Evolutionary conservation across 2,329 filamentous ascomycete species (phyloP), one percentile per base, ranked within the genome.

Genomic region (Dothiorella sarmentorum): DNA sequence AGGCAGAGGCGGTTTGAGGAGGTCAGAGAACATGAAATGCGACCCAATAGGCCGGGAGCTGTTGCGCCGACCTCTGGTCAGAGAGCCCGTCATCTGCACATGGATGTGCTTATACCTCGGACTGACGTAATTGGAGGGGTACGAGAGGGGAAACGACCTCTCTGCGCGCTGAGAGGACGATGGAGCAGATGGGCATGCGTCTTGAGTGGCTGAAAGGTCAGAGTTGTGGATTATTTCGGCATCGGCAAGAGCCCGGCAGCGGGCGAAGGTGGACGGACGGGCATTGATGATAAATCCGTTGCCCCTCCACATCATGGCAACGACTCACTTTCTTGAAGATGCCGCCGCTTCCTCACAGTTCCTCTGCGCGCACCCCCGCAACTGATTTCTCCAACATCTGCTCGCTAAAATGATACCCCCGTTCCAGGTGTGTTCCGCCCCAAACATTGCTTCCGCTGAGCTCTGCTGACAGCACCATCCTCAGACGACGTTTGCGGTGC

Each of bases 401-500:
- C 24, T 42, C 29, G 52, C 51, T 33, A 57, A 49, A 42, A 61
- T 61, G 61, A 53, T 61, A 44, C 55, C 55, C 37, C 20, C 47
- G 20, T 73, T 73, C 59, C 68, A 73, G 63, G 71, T 61, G 22
- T 15, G 52, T 15, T 29, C 35, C 15, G 17, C 29, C 29, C 31
- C 20, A 37, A 40, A 38, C 37, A 27, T 27, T 40, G 18, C 13
- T 27, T n/a, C 24, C 47, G 20, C 17, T 17, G 13, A 20, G 22
- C 24, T 45, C 5, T 37, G 42, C 58, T 58, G 33, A 60, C 31
- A 20, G 31, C 22, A 15, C 20, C 51, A 9, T 18, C 27, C 3
- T 7, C 58, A 97, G 88, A 96, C 93, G 61, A 88, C 93, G 64
- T 97, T 97, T 75, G 91, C 93, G 63, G 94, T 97, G 66, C 92